phyloP scores from a whole-genome alignment of 1,284 basidiomycete species.

The Cryptococcus deneoformans region DNA sequence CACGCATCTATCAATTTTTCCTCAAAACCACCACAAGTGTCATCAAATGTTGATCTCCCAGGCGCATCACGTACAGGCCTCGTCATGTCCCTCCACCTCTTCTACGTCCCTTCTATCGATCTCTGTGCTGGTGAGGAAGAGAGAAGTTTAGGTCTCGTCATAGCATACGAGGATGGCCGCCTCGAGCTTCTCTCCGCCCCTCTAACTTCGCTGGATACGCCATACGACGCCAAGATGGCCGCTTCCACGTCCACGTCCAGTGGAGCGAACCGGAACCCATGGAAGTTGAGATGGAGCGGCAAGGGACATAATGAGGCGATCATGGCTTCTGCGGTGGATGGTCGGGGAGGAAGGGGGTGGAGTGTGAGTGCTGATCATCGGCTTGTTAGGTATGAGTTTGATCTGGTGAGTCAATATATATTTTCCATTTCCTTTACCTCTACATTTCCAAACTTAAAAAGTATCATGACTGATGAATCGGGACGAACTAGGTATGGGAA shows the following conservation, averaged over 20 bases:
- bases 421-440: background rate
- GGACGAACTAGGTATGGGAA: slow-evolving; percentile 6
- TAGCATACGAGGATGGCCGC: slow-evolving; percentile 77
- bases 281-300: slow-evolving; percentile 66
- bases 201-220: background rate
- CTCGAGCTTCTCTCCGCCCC: slow-evolving; percentile 62
- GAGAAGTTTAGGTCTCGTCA: slow-evolving; percentile 56
- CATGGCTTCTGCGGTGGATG: slow-evolving; percentile 75
- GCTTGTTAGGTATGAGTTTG: slow-evolving; percentile 60
- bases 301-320: slow-evolving; percentile 78
- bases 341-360: slow-evolving; percentile 60
- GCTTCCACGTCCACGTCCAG: background rate
- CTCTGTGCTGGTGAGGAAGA: slow-evolving; percentile 19
- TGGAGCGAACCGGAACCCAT: slow-evolving; percentile 35
- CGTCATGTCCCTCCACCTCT: slow-evolving; percentile 76
- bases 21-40: slow-evolving; percentile 3
- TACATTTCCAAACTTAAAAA: background rate
- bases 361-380: slow-evolving; percentile 82
- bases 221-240: slow-evolving; percentile 24
- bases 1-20: slow-evolving; percentile 61
- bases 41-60: slow-evolving; percentile 4
- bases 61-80: slow-evolving; percentile 55
- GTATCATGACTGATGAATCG: background rate
- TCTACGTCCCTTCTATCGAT: slow-evolving; percentile 27
- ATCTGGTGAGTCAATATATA: slow-evolving; percentile 8